A percentile compares a stretch with the other conserved stretches of the same genome.
Evolutionary conservation across 768 basidiomycete species (phyloP).

Genomic region (Termitomyces sp.): DNA sequence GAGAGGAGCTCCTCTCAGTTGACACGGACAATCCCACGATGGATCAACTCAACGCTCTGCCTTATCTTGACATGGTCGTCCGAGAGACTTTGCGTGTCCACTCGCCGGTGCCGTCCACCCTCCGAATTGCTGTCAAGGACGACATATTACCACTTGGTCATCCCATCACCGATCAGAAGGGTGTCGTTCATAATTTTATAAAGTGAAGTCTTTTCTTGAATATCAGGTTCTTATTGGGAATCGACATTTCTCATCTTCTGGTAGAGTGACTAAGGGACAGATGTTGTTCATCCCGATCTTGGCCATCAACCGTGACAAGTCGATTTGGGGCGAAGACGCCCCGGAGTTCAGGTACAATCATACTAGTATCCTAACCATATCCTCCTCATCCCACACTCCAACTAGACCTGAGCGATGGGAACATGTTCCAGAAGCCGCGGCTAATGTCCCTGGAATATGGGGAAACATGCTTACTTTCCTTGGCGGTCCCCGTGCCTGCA

Average conservation of each 20-base stretch:
- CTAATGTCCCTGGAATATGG: slow-evolving; percentile 54
- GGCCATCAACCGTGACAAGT: slow-evolving; percentile 44
- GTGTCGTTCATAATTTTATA: slow-evolving; percentile 34
- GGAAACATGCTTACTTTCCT: slow-evolving; percentile 57
- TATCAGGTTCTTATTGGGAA: neutral
- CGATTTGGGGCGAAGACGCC: slow-evolving; percentile 64
- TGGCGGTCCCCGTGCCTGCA: slow-evolving; percentile 63
- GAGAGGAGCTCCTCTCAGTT: slow-evolving; percentile 50
- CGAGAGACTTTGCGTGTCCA: slow-evolving; percentile 58
- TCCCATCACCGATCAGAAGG: slow-evolving; percentile 40
- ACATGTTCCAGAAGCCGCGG: slow-evolving; percentile 35
- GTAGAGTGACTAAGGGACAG: slow-evolving; percentile 39
- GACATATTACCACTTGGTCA: slow-evolving; percentile 45
- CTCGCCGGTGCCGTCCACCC: slow-evolving; percentile 39
- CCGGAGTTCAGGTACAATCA: slow-evolving; percentile 49
- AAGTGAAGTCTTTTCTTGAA: slow-evolving; percentile 20
- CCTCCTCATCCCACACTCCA: neutral
- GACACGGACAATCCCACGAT: slow-evolving; percentile 57
- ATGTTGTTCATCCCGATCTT: slow-evolving; percentile 46
- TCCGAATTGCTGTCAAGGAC: slow-evolving; percentile 43
- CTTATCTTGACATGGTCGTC: slow-evolving; percentile 64
- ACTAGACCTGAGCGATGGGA: slow-evolving; percentile 66
- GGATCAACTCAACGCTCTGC: slow-evolving; percentile 61
- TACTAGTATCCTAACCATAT: neutral
- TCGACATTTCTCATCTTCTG: neutral